phyloP scores from a whole-genome alignment of 2,329 filamentous ascomycete genomes.

The Aspergillus sp. region DNA sequence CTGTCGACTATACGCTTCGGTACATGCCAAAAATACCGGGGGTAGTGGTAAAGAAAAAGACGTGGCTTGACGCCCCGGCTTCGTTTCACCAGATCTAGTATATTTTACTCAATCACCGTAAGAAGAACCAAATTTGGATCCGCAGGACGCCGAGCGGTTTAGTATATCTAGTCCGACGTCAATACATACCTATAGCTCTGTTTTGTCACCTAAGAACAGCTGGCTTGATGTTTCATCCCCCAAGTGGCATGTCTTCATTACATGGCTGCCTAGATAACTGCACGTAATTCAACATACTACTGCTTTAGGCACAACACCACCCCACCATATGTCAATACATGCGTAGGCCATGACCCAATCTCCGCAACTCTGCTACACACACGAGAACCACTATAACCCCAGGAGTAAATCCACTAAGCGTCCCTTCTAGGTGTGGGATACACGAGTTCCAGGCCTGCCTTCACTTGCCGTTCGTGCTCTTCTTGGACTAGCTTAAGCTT shows the following conservation, averaged over 20 bases:
- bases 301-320: background rate
- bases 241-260: background rate
- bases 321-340: background rate
- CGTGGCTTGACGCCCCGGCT: background rate
- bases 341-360: background rate
- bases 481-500: constrained; percentile 32
- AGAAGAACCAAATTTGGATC: background rate
- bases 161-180: background rate
- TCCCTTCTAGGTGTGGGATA: background rate
- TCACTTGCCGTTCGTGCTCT: constrained; percentile 23
- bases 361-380: background rate
- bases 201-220: background rate
- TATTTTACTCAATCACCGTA: background rate
- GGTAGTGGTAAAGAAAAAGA: background rate
- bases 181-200: background rate
- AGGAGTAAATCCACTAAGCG: background rate
- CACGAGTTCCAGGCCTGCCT: background rate
- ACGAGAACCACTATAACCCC: background rate
- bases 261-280: background rate
- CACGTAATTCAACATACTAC: background rate
- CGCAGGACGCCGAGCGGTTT: background rate
- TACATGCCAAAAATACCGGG: background rate
- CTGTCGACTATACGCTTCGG: no score
- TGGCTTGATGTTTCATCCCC: background rate
- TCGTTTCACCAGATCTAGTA: background rate